Evolutionary conservation across 805 yeast genomes (phyloP), one percentile per base, ranked within the genome.

Genomic region (Suhomyces pyralidae): DNA sequence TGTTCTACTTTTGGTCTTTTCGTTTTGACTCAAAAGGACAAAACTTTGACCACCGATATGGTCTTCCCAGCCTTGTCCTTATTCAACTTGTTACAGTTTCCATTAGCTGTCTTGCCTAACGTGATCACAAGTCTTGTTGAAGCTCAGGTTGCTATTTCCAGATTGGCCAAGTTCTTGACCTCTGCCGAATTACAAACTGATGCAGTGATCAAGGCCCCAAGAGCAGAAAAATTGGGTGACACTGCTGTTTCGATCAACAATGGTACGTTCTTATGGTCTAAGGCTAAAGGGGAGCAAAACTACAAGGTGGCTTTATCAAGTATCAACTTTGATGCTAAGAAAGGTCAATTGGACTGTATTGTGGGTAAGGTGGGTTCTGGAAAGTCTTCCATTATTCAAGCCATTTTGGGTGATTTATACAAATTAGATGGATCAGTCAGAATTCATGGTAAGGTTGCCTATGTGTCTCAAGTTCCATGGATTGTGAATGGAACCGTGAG

Each of bases 381-480:
- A 58, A 92, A 92, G 65, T 85, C 96, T 14, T 88, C 96, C 1
- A 74, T 92, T 32, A 76, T 90, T 52, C 90, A 88, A 68, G 82
- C 93, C 15, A 71, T 91, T 30, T 72, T 90, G 43, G 98, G 97
- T 56, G 96, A 91, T 61, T 76, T 92, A 58, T 83, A 86, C 67
- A 86, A 87, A 67, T 77, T 84, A 17, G 79, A 81, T 49, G 98
- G 98, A 43, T 71, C 79, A 19, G 92, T 88, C 5, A 74, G 76
- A 15, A 81, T 86, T 9, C 85, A 81, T 64, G 98, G 97, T 42
- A 77, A 81, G 46, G 77, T 89, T 34, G 97, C 97, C 0, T 93
- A 92, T 67, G 96, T 88, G 42, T 85, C 96, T 2, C 98, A 92
- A 70, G 84, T 88, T 40, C 96, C 99, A 1, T 94, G 99, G 99